Base-by-base conservation (phyloP, 345 rosid species). In the Litchi chinensis region DNA sequence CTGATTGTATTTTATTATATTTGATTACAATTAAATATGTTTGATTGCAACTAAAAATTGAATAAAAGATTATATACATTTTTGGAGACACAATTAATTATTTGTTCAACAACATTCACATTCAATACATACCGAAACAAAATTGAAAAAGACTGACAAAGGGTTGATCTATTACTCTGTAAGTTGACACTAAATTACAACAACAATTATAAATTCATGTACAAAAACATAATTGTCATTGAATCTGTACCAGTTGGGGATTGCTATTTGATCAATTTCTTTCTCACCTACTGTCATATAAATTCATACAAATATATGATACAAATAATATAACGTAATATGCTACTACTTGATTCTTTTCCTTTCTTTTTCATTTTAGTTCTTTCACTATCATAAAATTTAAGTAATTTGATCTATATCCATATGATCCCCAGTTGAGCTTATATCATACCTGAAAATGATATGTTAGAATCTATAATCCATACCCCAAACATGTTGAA, bases 401-500 rank as follows among this genome's bases (percentile, higher is more conserved):
- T 76, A 54, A 68, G 28, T 68, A 63, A 32, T 57, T 65, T 66
- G 66, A 75, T 78, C 74, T 28, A 78, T 22, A 16, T 65, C 68
- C 65, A 22, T 76, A 74, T 13, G 5, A 2, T 21, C 66, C 32
- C 69, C 26, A 22, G 13, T 64, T 22, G 39, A 56, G 5, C 71
- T 48, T 73, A 39, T 56, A 77, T 79, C 83, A 82, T 26, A 77
- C 83, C 87, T 79, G 81, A 79, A 85, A 70, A 39, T 64, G 65
- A 69, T 10, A 8, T 21, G 59, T 80, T 39, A 83, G 81, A 70
- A 65, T 54, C 68, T 44, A 46, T 48, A 48, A 64, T 72, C 56
- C 8, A 5, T 9, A 40, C 15, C 16, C 21, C 13, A 56, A 54
- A 57, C 24, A 60, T 66, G n/a, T 40, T 48, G 12, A 22, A 60